Evolutionary conservation across 805 yeast genomes (phyloP), one percentile per base, ranked within the genome.

Genomic region (Ogataea pignaliae): DNA sequence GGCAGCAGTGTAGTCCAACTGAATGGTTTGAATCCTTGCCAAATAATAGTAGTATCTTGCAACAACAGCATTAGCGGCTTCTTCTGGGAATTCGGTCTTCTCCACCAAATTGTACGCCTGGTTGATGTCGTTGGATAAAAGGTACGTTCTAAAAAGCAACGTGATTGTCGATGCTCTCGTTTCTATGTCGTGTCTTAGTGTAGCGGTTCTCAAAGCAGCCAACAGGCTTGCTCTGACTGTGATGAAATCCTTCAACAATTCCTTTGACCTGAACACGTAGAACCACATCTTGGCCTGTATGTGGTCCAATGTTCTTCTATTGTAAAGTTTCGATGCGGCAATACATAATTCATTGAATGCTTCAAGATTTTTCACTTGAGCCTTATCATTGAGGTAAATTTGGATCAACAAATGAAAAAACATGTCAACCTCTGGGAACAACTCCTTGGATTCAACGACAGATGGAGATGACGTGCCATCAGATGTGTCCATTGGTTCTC

Each of bases 211-310:
- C 56, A 93, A 73, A 10, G 85, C 88, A 17, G 73, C 68, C 63
- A 88, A 77, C 61, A 91, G 72, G 34, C 75, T 79, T 7, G 88
- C 76, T 61, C 95, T 79, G 42, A 87, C 70, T n/a, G 77, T 64
- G 40, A 73, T 69, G 46, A 79, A 67, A 52, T 81, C 69, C 11
- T 56, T 73, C 29, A 70, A 59, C 43, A 83, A 68, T 69, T 91
- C 98, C 52, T 80, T 79, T 2, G 89, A 77, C 64, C 95, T 79
- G 37, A 83, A 75, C 54, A 86, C 75, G 69, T 89, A 91, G 63
- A 91, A 93, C 98, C 98, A 93, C 48, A 86, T 74, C 64, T 90
- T 91, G 13, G 98, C 93, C 51, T 81, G 81, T 46, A 93, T 75
- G 56, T 86, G 80, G 66, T 93, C 98, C 52, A 91, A 70, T 4